Base-by-base conservation (phyloP, 192 early-diverging fungal genomes). In the Spinellus fusiger region DNA sequence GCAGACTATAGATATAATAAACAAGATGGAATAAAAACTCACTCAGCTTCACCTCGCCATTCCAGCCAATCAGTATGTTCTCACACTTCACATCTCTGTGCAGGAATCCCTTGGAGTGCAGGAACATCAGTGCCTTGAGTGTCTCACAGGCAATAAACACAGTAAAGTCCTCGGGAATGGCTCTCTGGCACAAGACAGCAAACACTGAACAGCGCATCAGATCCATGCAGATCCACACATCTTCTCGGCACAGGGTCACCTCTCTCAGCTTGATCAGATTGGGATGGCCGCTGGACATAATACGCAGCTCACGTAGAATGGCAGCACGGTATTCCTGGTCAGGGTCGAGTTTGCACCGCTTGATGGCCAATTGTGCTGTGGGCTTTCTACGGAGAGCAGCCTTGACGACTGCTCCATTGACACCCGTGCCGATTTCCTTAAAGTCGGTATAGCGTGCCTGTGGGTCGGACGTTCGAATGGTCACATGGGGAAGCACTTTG, bases 31-130 rank as follows among this genome's bases (percentile, higher is more conserved):
- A n/a, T n/a, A 18, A 35, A 27, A 4, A 22, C 61, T 52, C 70
- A 77, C 75, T 71, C 20, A 78, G 67, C 47, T 78, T 78, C 31
- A 78, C 53, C 57, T 64, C 59, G 51, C 73, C 73, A 48, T 78
- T 65, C 59, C 65, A 65, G n/a, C 62, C 64, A 10, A 78, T 32
- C 25, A 78, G 55, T 12, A 78, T 58, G 53, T 78, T 78, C 54
- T 78, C 73, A 49, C 73, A 71, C 49, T 78, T 78, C 35, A 78
- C 64, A 69, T 78, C 76, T 37, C 76, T 69, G 52, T 78, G 76
- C 25, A 78, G 51, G 48, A 69, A 65, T 23, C 76, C 76, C 46
- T 71, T 58, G 13, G 29, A 49, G 49, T 78, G 76, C 20, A 78
- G 46, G 28, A 64, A 75, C 10, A 59, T 53, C 23, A 78, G 49